Conservation (phyloP, 139 green algal species). For the Astrephomene gubernaculifera region DNA sequence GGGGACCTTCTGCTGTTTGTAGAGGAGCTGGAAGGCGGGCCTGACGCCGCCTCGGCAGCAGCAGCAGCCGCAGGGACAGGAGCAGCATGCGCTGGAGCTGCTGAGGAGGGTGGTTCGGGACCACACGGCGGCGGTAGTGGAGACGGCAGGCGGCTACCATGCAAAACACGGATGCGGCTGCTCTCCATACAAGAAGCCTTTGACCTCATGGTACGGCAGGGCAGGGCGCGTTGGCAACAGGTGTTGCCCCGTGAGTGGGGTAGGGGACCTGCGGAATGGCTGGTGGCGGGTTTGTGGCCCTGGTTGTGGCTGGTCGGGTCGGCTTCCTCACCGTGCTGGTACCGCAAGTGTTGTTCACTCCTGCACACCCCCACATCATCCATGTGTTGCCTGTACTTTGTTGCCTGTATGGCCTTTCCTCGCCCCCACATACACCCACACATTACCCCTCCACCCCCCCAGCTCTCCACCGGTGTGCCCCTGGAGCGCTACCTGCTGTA, state of each 20-base stretch:
- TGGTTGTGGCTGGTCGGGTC: background rate
- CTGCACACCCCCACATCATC: background rate
- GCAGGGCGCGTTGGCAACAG: too few species aligned
- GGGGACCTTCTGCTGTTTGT: slow-evolving; percentile 58
- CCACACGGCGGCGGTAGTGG: background rate
- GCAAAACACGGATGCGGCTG: slow-evolving; percentile 45
- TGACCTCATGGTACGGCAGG: slow-evolving; percentile 51
- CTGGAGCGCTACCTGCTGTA: slow-evolving; percentile 60
- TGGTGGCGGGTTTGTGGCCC: background rate
- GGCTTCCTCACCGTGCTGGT: background rate
- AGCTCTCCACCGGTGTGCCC: slow-evolving; percentile 47
- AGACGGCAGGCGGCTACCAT: background rate
- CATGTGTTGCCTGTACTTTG: too few species aligned
- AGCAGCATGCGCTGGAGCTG: background rate
- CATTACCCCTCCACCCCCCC: background rate
- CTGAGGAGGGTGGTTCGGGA: background rate
- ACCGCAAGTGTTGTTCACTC: background rate
- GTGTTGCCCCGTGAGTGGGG: background rate
- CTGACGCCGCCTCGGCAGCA: background rate
- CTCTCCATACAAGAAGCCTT: slow-evolving; percentile 58
- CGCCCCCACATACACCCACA: background rate
- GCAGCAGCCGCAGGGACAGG: background rate
- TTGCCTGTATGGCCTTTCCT: too few species aligned
- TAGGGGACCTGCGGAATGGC: background rate
- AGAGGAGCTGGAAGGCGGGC: background rate